Conservation (phyloP, 192 early-diverging fungal species). For the Umbelopsis sp. region DNA sequence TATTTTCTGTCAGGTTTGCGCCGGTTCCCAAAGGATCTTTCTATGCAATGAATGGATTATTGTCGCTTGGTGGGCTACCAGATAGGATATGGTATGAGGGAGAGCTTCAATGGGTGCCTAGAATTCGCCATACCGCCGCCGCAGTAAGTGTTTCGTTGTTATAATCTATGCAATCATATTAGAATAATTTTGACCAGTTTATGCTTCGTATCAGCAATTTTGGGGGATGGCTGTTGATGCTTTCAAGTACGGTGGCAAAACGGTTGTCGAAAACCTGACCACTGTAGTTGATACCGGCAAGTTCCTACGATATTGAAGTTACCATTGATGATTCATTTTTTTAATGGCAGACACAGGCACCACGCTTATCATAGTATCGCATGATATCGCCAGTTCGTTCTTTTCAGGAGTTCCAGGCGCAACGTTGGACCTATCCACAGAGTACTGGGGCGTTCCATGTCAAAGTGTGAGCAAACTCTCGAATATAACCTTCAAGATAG, state of each 20-base stretch:
- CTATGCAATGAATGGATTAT: constrained; percentile 21
- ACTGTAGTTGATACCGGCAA: constrained; percentile 38
- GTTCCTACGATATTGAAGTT: neutral
- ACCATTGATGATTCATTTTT: neutral
- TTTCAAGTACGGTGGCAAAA: neutral
- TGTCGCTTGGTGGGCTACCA: constrained; percentile 34
- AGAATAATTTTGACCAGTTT: neutral
- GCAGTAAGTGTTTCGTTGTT: neutral
- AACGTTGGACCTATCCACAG: neutral
- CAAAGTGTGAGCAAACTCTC: neutral
- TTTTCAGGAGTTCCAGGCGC: constrained; percentile 13
- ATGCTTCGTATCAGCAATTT: neutral
- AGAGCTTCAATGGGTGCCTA: constrained; percentile 24
- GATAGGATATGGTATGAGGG: constrained; percentile 21
- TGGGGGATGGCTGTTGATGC: constrained; percentile 1
- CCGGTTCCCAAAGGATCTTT: constrained; percentile 10
- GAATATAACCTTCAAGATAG: constrained; percentile 31
- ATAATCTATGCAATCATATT: neutral
- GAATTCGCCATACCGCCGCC: neutral
- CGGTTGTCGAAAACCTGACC: neutral
- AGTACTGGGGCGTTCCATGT: neutral
- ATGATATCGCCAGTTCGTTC: neutral
- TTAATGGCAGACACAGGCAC: constrained; percentile 5
- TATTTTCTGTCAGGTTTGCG: constrained; percentile 32
- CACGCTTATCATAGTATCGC: constrained; percentile 31